Evolutionary conservation across 1,139 yeast species (phyloP).

Genomic region (Lodderomyces parapsilosis): DNA sequence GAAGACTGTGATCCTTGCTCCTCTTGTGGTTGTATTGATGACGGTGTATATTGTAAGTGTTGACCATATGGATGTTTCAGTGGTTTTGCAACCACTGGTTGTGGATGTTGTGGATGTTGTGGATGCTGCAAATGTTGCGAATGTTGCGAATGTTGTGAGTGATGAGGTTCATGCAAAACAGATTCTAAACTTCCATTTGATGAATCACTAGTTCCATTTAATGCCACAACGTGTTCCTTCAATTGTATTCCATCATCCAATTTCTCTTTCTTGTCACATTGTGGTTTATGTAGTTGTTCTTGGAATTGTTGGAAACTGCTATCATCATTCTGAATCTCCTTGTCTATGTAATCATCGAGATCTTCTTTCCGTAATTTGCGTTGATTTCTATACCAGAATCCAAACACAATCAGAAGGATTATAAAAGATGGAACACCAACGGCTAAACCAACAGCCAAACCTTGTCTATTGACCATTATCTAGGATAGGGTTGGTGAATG

Average conservation of each 20-base stretch:
- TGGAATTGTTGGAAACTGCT: constrained; percentile 38
- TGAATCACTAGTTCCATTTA: constrained; percentile 3
- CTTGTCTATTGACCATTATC: constrained; percentile 22
- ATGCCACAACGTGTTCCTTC: constrained; percentile 5
- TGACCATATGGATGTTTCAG: constrained; percentile 3
- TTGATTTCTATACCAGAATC: constrained; percentile 32
- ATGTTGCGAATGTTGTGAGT: neutral
- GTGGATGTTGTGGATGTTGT: neutral
- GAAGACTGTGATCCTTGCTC: too few relatives aligned
- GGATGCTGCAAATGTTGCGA: constrained; percentile 4
- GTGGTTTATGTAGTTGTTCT: constrained; percentile 24
- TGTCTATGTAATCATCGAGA: constrained; percentile 29
- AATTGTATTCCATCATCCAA: constrained; percentile 4
- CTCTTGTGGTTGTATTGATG: constrained; percentile 3
- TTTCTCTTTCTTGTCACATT: constrained; percentile 3
- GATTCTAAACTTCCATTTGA: constrained; percentile 7
- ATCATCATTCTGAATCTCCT: constrained; percentile 35
- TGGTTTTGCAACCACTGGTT: neutral
- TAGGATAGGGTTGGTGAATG: neutral
- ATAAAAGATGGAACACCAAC: constrained; percentile 41
- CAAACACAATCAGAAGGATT: constrained; percentile 22
- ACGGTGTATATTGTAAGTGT: neutral
- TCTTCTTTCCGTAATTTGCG: constrained; percentile 36
- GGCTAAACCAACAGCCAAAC: constrained; percentile 42
- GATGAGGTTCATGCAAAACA: constrained; percentile 2